A percentile compares a stretch with the other conserved stretches of the same genome.
phyloP scores from a whole-genome alignment of 768 basidiomycete genomes.

The Boletus insuetus region DNA sequence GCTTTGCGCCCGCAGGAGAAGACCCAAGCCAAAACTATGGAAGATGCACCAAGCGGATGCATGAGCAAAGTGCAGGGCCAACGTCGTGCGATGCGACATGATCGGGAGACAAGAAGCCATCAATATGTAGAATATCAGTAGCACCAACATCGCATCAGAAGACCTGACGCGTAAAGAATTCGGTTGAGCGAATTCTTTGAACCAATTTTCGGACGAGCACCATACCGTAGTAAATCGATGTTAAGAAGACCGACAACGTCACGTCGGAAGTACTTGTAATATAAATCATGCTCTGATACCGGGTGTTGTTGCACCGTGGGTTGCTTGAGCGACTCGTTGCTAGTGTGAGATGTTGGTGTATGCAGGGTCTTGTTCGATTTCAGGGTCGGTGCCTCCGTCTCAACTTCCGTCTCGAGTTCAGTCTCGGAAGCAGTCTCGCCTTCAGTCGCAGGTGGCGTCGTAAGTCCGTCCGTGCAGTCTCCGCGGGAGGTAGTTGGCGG shows the following conservation, averaged over 20 bases:
- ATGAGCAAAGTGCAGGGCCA: conserved; percentile 77
- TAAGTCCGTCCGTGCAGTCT: conserved; percentile 32
- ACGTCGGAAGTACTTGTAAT: conserved; percentile 86
- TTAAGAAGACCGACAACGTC: conserved; percentile 81
- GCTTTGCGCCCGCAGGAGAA: conserved; percentile 81
- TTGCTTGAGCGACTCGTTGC: conserved; percentile 7
- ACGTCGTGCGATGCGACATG: conserved; percentile 45
- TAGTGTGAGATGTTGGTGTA: not conserved
- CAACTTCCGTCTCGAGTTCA: conserved; percentile 61
- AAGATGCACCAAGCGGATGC: conserved; percentile 83
- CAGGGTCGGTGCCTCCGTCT: conserved; percentile 38
- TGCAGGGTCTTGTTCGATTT: conserved; percentile 1
- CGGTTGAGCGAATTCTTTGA: conserved; percentile 14
- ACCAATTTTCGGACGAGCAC: conserved; percentile 1
- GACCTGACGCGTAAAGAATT: conserved; percentile 49
- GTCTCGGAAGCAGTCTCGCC: conserved; percentile 74
- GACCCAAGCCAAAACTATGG: conserved; percentile 85
- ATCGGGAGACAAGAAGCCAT: conserved; percentile 57
- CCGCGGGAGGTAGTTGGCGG: conserved; percentile 14
- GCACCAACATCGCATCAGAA: conserved; percentile 76
- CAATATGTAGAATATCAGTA: conserved; percentile 70
- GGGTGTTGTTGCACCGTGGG: conserved; percentile 3
- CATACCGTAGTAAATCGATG: conserved; percentile 82
- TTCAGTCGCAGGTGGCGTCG: conserved; percentile 66
- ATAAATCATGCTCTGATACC: conserved; percentile 81